Evolutionary conservation across 2,329 filamentous ascomycete genomes (phyloP), one percentile per base, ranked within the genome.

Genomic region (Epichloe glyceriae): DNA sequence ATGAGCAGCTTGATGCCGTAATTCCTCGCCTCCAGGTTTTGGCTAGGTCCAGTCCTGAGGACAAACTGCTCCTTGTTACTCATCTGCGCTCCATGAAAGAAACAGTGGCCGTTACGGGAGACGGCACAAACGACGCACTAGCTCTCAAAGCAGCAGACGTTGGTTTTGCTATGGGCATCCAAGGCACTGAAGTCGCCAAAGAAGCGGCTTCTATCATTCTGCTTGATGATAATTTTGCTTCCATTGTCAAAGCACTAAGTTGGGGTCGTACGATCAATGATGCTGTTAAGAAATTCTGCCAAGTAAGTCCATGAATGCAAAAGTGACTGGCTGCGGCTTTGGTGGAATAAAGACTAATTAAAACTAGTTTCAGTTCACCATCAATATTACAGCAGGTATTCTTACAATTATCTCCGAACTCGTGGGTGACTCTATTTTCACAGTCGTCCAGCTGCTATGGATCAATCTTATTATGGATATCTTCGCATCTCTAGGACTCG

Each of bases 391-490:
- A 6, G 80, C 80, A 5, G 79, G 83, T 12, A 63, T 82, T 40
- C 71, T 83, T 15, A 79, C 80, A 8, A 82, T 84, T 55, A 69
- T 83, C 53, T 79, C 80, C 4, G 75, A 80, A 10, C 76, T 84
- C 45, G 74, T 78, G 14, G 74, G 72, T 52, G 61, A 69, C 6
- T 67, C 76, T 1, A 76, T 77, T 64, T 69, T 74, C 43, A 79
- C 79, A 3, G 80, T 84, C 3, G 80, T 84, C 1, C 81, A 84
- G 58, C 71, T 84, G 47, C 70, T 84, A 39, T 84, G 80, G 81
- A 78, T 84, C 50, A 83, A 84, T 61, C 69, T 84, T 41, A 83
- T 83, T 61, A 84, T 84, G 80, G 80, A 83, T 57, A 83, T 80
- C 11, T 82, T 83, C 54, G 80, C 80, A 8, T 80, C 79, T n/a